A percentile compares a stretch with the other conserved stretches of the same genome.
phyloP scores from a whole-genome alignment of 1,284 basidiomycete genomes.

The Macrocybe sp. region DNA sequence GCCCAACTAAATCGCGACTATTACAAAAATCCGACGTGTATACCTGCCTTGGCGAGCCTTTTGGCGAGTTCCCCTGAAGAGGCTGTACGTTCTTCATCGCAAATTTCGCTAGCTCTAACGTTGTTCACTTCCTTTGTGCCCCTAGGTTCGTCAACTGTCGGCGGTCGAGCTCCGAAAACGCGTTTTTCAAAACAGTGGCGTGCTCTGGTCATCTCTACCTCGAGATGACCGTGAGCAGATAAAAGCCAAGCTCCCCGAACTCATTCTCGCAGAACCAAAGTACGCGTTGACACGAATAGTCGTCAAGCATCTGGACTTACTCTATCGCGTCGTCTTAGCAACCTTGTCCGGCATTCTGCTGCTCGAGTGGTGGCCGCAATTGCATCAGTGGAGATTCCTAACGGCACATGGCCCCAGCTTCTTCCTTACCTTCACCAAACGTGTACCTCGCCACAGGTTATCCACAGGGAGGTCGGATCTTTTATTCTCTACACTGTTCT shows the following conservation, averaged over 20 bases:
- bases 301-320: constrained; percentile 10
- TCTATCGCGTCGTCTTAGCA: constrained; percentile 37
- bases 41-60: constrained; percentile 89
- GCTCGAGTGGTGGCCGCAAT: constrained; percentile 93
- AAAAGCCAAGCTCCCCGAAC: constrained; percentile 80
- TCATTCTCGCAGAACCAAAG: constrained; percentile 79
- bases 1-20: constrained; percentile 86
- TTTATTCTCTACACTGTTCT: constrained; percentile 92
- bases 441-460: constrained; percentile 62
- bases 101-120: background rate
- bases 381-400: constrained; percentile 84
- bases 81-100: constrained; percentile 40
- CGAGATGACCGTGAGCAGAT: constrained; percentile 76
- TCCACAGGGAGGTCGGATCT: constrained; percentile 87
- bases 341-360: constrained; percentile 85
- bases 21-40: constrained; percentile 89
- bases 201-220: constrained; percentile 78
- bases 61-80: constrained; percentile 80
- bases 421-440: constrained; percentile 87
- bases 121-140: constrained; percentile 7
- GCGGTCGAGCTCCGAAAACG: constrained; percentile 98
- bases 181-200: constrained; percentile 75
- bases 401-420: constrained; percentile 82
- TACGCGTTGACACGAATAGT: constrained; percentile 33
- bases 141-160: constrained; percentile 91